Base-by-base conservation (phyloP, 805 yeast genomes). In the Wickerhamomyces silvicola region DNA sequence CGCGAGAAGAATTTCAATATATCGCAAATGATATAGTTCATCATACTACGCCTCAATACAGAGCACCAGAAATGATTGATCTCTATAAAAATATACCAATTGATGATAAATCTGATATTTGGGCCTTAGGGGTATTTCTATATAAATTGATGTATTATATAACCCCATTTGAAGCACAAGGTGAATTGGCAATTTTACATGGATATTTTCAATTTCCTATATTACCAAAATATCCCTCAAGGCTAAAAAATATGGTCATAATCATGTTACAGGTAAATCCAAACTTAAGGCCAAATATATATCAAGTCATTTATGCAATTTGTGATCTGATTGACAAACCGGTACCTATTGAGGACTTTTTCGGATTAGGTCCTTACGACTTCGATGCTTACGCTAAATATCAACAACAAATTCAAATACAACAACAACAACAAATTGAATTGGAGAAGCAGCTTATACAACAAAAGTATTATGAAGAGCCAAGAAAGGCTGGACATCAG, bases 21-120 rank as follows among this genome's bases (percentile, higher is more conserved):
- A 62, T 88, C 21, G 81, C 84, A 35, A 85, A 84, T 49, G 96
- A 90, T 54, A 76, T 90, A 35, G 72, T 85, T 48, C 76, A 79
- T 41, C 94, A 90, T 52, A 90, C 98, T 0, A 90, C 98, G 4
- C 95, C 95, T 11, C 98, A 92, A 57, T 90, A 90, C 54, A 67
- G 98, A 41, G 69, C 94, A 0, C 98, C 98, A 0, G 98, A 90
- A 54, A 92, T 90, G 97, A 74, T 90, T 35, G 97, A 90, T 57
- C 67, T 88, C 17, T 80, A 81, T 53, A 66, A 86, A 28, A 83
- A 87, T 6, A 62, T 77, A 28, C 92, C 96, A 2, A 82, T 90
- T 24, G 92, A 90, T 57, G 94, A 88, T 48, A 86, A 86, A 57
- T 70, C 90, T 7, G 98, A 90, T 59, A 83, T 90, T 29, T 90